Evolutionary conservation across 1,284 basidiomycete genomes (phyloP).

Genomic region (Cryptococcus sp.): DNA sequence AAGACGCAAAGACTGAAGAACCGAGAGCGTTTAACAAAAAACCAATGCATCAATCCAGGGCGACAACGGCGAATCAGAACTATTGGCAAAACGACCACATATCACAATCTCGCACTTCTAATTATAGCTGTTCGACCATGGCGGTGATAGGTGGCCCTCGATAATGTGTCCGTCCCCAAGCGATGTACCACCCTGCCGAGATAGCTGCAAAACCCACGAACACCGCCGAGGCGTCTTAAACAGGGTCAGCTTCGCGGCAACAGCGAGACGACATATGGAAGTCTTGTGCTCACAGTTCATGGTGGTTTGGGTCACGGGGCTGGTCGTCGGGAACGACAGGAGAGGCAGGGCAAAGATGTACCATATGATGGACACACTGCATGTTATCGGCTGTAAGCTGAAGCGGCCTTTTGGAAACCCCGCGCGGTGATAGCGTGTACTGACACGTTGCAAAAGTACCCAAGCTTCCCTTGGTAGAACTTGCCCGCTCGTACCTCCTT

Average conservation of each 20-base stretch:
- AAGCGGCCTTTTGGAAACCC: no score
- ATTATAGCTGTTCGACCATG: neutral
- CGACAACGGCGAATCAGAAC: neutral
- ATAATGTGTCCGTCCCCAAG: constrained; percentile 49
- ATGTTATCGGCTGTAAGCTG: neutral
- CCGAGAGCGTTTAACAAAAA: neutral
- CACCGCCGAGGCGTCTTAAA: constrained; percentile 60
- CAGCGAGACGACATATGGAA: no score
- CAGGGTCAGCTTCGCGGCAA: no score
- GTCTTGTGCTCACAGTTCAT: constrained; percentile 28
- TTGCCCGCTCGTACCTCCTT: constrained; percentile 39
- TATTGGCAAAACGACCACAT: neutral
- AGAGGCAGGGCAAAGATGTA: constrained; percentile 29
- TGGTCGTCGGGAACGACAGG: constrained; percentile 29
- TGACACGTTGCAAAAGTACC: constrained; percentile 41
- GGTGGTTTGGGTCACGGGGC: constrained; percentile 23
- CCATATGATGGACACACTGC: constrained; percentile 22
- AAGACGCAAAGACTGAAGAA: neutral
- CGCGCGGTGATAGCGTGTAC: constrained; percentile 1
- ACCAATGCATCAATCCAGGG: no score
- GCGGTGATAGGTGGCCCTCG: constrained; percentile 33
- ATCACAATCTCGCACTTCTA: neutral
- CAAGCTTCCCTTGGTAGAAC: constrained; percentile 43
- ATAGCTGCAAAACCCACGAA: constrained; percentile 63
- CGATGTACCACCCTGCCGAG: constrained; percentile 62